phyloP scores from a whole-genome alignment of 2,329 filamentous ascomycete genomes.

The Nothopassalora personata region DNA sequence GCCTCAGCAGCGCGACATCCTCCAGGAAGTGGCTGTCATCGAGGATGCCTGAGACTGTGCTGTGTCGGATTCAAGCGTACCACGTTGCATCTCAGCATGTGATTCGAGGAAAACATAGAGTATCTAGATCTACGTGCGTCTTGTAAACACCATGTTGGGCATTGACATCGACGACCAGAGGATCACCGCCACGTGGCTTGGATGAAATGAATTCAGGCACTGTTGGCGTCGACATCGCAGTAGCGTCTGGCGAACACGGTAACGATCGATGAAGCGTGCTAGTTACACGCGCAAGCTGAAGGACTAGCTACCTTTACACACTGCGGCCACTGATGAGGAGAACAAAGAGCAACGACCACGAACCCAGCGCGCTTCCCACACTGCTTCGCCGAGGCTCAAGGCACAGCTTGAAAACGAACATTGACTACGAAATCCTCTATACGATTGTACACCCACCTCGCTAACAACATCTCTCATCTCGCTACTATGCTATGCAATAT shows the following conservation, averaged over 20 bases:
- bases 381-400: neutral
- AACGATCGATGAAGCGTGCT: neutral
- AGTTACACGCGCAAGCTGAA: neutral
- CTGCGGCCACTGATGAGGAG: neutral
- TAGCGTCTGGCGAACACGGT: neutral
- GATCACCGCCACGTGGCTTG: constrained; percentile 51
- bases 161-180: constrained; percentile 51
- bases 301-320: neutral
- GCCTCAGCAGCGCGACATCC: neutral
- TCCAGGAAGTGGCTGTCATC: neutral
- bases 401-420: neutral
- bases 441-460: neutral
- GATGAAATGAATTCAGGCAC: constrained; percentile 37
- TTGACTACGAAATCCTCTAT: neutral
- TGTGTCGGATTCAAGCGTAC: neutral
- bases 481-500: too few species aligned
- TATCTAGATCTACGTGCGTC: neutral
- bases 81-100: neutral
- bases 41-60: neutral
- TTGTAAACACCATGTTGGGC: constrained; percentile 44
- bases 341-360: neutral
- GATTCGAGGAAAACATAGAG: neutral
- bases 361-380: neutral
- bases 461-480: neutral
- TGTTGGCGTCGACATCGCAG: neutral